phyloP scores from a whole-genome alignment of 352 stramenopile genomes.

The Peronospora belbahrii region DNA sequence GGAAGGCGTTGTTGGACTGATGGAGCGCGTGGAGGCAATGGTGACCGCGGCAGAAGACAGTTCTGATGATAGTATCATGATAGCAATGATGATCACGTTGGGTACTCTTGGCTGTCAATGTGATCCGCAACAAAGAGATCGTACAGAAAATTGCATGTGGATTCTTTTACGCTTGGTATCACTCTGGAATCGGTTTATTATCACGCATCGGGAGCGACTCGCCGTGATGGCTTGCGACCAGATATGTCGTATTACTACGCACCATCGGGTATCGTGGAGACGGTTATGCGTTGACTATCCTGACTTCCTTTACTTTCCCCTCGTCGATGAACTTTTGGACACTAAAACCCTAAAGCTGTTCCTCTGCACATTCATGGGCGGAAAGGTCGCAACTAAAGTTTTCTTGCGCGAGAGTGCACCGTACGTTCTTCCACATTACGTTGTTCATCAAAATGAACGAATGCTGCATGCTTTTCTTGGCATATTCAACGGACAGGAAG shows the following conservation, averaged over 20 bases:
- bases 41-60: conserved; percentile 29
- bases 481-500: conserved; percentile 23
- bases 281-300: conserved; percentile 46
- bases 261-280: conserved; percentile 46
- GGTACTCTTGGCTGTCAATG: conserved; percentile 41
- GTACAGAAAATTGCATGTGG: conserved; percentile 40
- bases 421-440: conserved; percentile 51
- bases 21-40: conserved; percentile 29
- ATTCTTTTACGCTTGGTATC: conserved; percentile 42
- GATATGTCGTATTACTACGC: conserved; percentile 38
- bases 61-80: conserved; percentile 16
- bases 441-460: conserved; percentile 48
- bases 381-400: conserved; percentile 27
- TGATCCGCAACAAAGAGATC: conserved; percentile 21
- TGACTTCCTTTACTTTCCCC: conserved; percentile 40
- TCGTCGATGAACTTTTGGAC: conserved; percentile 50
- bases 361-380: conserved; percentile 47
- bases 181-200: conserved; percentile 43
- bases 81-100: conserved; percentile 20
- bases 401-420: conserved; percentile 46
- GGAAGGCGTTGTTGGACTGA: conserved; percentile 16
- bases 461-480: conserved; percentile 42
- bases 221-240: conserved; percentile 35
- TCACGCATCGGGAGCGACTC: conserved; percentile 17
- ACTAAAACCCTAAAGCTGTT: conserved; percentile 37